Conservation (phyloP, 2,329 filamentous ascomycete species). For the Byssochlamys sp. region DNA sequence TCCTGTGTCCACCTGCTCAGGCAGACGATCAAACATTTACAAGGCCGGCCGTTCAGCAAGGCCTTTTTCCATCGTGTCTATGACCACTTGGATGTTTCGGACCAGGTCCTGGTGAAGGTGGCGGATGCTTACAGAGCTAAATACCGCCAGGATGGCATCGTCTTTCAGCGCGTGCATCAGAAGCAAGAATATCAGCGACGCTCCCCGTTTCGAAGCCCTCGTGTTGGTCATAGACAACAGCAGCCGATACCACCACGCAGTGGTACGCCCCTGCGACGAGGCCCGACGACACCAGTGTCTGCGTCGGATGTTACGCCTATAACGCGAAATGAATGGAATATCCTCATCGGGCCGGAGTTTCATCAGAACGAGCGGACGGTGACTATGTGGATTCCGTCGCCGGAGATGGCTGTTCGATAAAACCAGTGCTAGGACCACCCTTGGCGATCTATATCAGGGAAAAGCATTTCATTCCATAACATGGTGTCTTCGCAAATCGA, state of each 20-base stretch:
- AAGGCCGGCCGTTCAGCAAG: constrained; percentile 34
- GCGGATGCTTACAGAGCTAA: constrained; percentile 25
- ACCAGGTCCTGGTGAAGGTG: constrained; percentile 28
- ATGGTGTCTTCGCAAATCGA: background rate
- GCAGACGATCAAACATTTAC: constrained; percentile 31
- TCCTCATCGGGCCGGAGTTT: constrained; percentile 26
- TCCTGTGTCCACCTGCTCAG: constrained; percentile 34
- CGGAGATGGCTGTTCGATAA: constrained; percentile 18
- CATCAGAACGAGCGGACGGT: constrained; percentile 20
- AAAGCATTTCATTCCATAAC: background rate
- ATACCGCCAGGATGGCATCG: constrained; percentile 31
- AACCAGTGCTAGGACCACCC: background rate
- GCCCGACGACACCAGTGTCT: constrained; percentile 32
- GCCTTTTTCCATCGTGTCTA: constrained; percentile 36
- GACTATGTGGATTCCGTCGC: constrained; percentile 30
- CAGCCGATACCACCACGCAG: constrained; percentile 10
- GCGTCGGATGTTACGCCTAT: constrained; percentile 37
- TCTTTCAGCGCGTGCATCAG: constrained; percentile 12
- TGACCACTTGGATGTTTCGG: constrained; percentile 30
- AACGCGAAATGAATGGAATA: constrained; percentile 34
- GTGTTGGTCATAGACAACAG: constrained; percentile 11
- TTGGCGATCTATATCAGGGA: constrained; percentile 1
- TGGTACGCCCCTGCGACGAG: constrained; percentile 14
- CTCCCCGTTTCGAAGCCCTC: constrained; percentile 15
- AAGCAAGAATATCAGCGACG: constrained; percentile 10